Base-by-base conservation (phyloP, 768 basidiomycete genomes). In the Sporobolomyces pararoseus region DNA sequence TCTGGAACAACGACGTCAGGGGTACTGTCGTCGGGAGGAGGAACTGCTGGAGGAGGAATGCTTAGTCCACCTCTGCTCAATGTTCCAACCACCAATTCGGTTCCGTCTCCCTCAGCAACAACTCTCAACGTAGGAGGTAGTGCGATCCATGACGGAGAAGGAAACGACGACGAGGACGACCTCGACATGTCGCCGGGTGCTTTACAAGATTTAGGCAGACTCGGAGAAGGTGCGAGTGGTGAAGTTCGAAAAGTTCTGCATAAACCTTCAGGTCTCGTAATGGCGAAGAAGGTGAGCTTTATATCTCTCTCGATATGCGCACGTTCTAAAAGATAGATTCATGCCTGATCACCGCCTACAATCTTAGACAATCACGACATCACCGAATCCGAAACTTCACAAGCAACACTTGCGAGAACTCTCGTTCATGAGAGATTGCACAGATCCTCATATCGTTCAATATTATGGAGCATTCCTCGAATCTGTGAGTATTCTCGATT, bases 201-300 rank as follows among this genome's bases (percentile, higher is more conserved):
- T 65, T 83, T 97, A 65, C 89, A 92, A 74, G 89, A 90, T 73
- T 72, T 92, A 13, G 79, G 82, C 19, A 85, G 90, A 63, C 82
- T 99, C 3, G 96, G 96, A 25, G 93, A 97, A 77, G 96, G 96
- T 49, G 91, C 93, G 64, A 93, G 94, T 53, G 96, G 96, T 53
- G 93, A 92, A 12, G 96, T 99, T 16, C 88, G 95, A 79, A 93
- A 91, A 80, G 94, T 97, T 54, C 86, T 83, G 78, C 91, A 96
- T 79, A 87, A 84, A 77, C 87, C 88, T 63, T 90, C 86, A 1
- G 86, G 86, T 39, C 82, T 83, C 78, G 84, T 93, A 75, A 88
- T 96, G 86, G 96, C 96, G 7, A 86, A 93, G 77, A 99, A 99
- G 80, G 83, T 82, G 42, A 54, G 82, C 64, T 23, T 14, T 25